phyloP scores from a whole-genome alignment of 2,329 filamentous ascomycete species.

The Phyllosticta capitalensis region DNA sequence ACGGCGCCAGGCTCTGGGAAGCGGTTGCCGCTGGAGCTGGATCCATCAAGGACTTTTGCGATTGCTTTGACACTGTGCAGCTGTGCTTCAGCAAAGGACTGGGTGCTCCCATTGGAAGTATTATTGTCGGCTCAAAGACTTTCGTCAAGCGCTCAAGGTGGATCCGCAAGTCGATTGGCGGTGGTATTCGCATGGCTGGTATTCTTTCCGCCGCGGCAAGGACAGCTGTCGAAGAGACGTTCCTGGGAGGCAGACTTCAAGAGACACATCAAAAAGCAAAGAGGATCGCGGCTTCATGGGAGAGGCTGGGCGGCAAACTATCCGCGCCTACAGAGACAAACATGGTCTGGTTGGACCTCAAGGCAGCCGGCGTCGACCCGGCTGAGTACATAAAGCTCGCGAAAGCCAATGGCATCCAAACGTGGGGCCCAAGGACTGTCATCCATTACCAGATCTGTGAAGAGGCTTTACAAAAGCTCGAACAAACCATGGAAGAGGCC shows the following conservation, averaged over 20 bases:
- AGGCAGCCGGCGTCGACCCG: slow-evolving; percentile 44
- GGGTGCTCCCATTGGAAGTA: slow-evolving; percentile 69
- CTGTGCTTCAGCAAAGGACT: slow-evolving; percentile 77
- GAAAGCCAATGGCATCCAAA: slow-evolving; percentile 47
- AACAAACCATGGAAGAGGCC: slow-evolving; percentile 7
- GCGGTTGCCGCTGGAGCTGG: slow-evolving; percentile 63
- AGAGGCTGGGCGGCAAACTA: slow-evolving; percentile 56
- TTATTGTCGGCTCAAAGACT: slow-evolving; percentile 51
- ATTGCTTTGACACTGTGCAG: slow-evolving; percentile 62
- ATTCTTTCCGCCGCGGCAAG: slow-evolving; percentile 66
- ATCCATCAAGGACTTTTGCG: slow-evolving; percentile 56
- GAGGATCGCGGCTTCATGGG: slow-evolving; percentile 58
- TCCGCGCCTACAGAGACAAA: slow-evolving; percentile 72
- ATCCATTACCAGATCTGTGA: slow-evolving; percentile 66
- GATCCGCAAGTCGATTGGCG: slow-evolving; percentile 72
- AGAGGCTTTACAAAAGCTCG: slow-evolving; percentile 42
- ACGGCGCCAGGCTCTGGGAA: slow-evolving; percentile 76
- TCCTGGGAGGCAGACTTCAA: slow-evolving; percentile 55
- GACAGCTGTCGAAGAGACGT: slow-evolving; percentile 71
- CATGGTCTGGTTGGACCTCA: slow-evolving; percentile 78
- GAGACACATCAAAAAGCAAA: slow-evolving; percentile 54
- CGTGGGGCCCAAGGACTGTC: slow-evolving; percentile 52
- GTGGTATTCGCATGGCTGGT: slow-evolving; percentile 67
- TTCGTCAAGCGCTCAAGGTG: slow-evolving; percentile 61
- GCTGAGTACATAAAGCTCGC: slow-evolving; percentile 47